Evolutionary conservation across 768 basidiomycete species (phyloP), one percentile per base, ranked within the genome.

Genomic region (Lactarius psammicola): DNA sequence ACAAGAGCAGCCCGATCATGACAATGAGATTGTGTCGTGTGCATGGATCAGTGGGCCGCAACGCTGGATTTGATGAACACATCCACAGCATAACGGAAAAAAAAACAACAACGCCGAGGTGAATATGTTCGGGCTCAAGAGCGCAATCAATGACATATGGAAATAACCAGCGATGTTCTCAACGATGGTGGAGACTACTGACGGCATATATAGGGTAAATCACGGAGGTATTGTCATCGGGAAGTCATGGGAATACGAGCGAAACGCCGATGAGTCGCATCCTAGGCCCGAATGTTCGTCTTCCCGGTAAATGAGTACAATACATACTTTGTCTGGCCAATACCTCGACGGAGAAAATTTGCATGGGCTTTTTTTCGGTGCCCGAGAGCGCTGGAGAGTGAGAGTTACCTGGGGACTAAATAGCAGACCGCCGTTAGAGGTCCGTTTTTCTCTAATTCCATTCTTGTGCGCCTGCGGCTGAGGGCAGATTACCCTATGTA

Each of bases 181-280:
- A 23, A 26, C 17, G 17, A 59, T 51, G 36, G 17, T 40, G 46
- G 56, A 42, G n/a, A 18, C 42, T 28, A 51, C 17, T 46, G 46
- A 20, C 15, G 46, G 40, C 30, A 51, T 11, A 51, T 11, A 31
- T 42, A 30, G 59, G 42, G 26, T 60, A 46, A 54, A 55, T 44
- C 59, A 51, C 40, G 59, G 34, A 38, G 23, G 46, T 26, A 30
- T 33, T 55, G 9, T 54, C 62, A 57, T 38, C 26, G 42, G 38
- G 59, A 55, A 59, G 58, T 40, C 38, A 36, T 20, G 44, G 34
- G 31, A 9, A 26, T 26, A 44, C 23, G 26, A 34, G 38, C 15
- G 17, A 44, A 56, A 11, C 5, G 44, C 59, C 61, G 59, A 56
- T 56, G 54, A 20, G 13, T 49, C 59, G 34, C 54, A 56, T 20